Base-by-base conservation (phyloP, 2,329 filamentous ascomycete genomes). In the Fusarium musae region DNA sequence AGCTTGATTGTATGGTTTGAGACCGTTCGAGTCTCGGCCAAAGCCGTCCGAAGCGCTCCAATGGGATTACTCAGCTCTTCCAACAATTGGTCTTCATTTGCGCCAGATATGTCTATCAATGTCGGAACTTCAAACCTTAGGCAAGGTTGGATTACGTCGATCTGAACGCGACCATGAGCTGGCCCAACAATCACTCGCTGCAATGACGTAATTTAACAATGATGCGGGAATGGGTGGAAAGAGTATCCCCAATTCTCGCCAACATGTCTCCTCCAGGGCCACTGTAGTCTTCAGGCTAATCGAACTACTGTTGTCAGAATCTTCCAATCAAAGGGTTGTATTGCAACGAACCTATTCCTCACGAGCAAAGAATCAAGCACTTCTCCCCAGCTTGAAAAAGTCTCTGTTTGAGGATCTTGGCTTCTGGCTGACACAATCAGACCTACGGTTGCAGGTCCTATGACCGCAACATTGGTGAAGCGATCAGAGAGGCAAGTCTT, bases 261-360 rank as follows among this genome's bases (percentile, higher is more conserved):
- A 30, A 11, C 6, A 16, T 47, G 6, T 47, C 26, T 30, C 19
- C 9, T 10, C 19, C 6, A 30, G 17, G 19, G 26, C 15, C 9
- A 47, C 5, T 15, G 19, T 16, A 30, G 3, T 19, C 13, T 47
- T 6, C 11, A 9, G 9, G 16, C 9, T 47, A 19, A 21, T n/a
- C 6, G 4, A 11, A 16, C 4, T 47, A n/a, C 6, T 4, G 34
- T 36, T 36, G 7, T 36, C 3, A 16, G 5, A 21, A 30, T 13
- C 11, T 19, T 16, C 11, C 9, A 46, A 28, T 19, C 9, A 3
- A 21, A 46, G 44, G 9, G 9, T 21, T 10, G 4, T 21, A 15
- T 15, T n/a, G 19, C 9, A 47, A 47, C 3, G 6, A 47, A n/a
- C 3, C 19, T 5, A 8, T 16, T 8, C 0, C 6, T 7, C 3